Base-by-base conservation (phyloP, 192 early-diverging fungal species). In the Coemansia aciculifera region DNA sequence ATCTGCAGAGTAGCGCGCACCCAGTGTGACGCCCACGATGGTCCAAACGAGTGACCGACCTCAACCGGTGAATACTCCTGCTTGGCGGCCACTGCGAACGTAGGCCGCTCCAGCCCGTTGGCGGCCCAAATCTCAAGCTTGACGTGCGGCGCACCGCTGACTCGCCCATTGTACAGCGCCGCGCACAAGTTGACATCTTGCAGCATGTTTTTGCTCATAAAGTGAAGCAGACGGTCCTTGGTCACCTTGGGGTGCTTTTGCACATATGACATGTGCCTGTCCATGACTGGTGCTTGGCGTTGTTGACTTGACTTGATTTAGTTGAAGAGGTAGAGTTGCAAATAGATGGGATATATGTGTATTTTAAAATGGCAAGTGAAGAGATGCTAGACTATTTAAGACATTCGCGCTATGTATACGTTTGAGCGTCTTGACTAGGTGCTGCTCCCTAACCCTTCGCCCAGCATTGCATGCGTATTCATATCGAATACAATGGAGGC, bases 11-110 rank as follows among this genome's bases (percentile, higher is more conserved):
- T 74, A 10, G 90, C 79, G 68, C 87, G 87, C 70, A 92, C 89
- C 89, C 91, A 93, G 52, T 93, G 90, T 12, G 90, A 90, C 13
- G 86, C 88, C 92, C 92, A 94, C 59, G 91, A 92, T 21, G 94
- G 96, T 36, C 94, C 94, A 81, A 95, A 93, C 49, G 36, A 71
- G 24, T 90, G 88, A 3, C 95, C 98, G 2, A 90, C 73, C 10
- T 87, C 62, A 12, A 91, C 86, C 2, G 90, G 85, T 62, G 72
- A 71, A 64, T 88, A 99, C 40, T 86, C 62, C 29, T 88, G 87
- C 51, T 84, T 70, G 39, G 91, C 78, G 8, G 87, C 85, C 0
- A 87, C 82, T 15, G 69, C 73, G 43, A 81, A 80, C 2, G 77
- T 64, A 1, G 79, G 71, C 4, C 90, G 64, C 31, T 85, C 72